Evolutionary conservation across 2,329 filamentous ascomycete genomes (phyloP).

Genomic region (Alternaria rosae): DNA sequence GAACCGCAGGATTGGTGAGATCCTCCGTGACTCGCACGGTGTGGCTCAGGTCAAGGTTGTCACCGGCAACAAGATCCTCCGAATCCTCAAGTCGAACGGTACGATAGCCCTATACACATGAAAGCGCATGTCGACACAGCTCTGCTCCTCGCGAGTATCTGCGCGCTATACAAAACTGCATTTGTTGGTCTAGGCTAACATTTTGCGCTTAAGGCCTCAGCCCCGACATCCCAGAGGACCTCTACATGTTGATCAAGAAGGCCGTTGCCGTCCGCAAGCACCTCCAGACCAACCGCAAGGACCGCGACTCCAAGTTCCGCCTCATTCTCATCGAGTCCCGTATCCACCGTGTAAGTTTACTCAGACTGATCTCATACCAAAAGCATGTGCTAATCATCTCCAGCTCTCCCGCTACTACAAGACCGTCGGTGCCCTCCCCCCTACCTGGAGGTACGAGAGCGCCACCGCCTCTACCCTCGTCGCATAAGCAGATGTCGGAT

Average conservation of each 20-base stretch:
- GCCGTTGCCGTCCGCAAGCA: slow-evolving; percentile 93
- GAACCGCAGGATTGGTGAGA: slow-evolving; percentile 78
- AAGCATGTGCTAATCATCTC: background rate
- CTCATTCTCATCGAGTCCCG: slow-evolving; percentile 99
- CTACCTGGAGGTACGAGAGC: slow-evolving; percentile 99
- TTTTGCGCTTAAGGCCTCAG: slow-evolving; percentile 77
- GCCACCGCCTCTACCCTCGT: slow-evolving; percentile 73
- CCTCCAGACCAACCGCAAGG: slow-evolving; percentile 99
- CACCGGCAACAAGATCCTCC: slow-evolving; percentile 85
- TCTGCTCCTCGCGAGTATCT: slow-evolving; percentile 34
- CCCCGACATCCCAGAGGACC: slow-evolving; percentile 98
- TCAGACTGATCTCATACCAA: background rate
- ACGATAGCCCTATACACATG: slow-evolving; percentile 64
- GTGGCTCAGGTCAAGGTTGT: slow-evolving; percentile 88
- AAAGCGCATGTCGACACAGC: slow-evolving; percentile 52
- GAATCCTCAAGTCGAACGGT: slow-evolving; percentile 56
- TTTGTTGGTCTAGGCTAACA: slow-evolving; percentile 50
- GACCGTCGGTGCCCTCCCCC: slow-evolving; percentile 82
- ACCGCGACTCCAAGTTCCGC: slow-evolving; percentile 99
- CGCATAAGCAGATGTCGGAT: slow-evolving; percentile 51
- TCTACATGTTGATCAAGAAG: slow-evolving; percentile 99
- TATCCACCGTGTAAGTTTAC: slow-evolving; percentile 77
- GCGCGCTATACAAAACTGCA: slow-evolving; percentile 74
- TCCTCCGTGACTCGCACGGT: slow-evolving; percentile 97
- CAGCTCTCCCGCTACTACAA: slow-evolving; percentile 98